Conservation (phyloP, 2,329 filamentous ascomycete species). For the Cladophialophora yegresii region DNA sequence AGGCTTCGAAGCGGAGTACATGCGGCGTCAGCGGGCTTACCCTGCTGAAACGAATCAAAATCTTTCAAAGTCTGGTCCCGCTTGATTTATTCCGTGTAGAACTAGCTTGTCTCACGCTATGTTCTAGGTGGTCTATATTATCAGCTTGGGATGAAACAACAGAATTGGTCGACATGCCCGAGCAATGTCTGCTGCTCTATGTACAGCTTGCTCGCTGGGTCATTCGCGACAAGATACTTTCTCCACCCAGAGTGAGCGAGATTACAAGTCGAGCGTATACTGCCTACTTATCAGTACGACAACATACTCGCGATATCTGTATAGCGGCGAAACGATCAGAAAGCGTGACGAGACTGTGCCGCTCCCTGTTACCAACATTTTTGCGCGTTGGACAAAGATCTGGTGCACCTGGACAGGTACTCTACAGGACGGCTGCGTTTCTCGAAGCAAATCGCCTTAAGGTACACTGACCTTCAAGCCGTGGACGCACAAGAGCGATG, state of each 20-base stretch:
- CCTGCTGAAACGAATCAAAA: conserved; percentile 10
- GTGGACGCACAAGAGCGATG: too few relatives aligned
- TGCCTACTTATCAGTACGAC: background rate
- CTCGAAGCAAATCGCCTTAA: background rate
- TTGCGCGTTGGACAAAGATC: background rate
- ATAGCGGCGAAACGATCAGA: background rate
- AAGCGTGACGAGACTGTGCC: background rate
- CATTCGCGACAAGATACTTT: background rate
- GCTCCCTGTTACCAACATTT: background rate
- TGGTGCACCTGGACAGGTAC: background rate
- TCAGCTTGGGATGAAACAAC: background rate
- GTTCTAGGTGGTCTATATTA: background rate
- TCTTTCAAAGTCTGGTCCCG: conserved; percentile 7
- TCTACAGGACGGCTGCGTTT: background rate
- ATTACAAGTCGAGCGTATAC: background rate
- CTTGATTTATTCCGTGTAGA: background rate
- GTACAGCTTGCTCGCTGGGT: background rate
- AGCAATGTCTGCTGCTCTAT: background rate
- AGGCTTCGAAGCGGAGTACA: conserved; percentile 5
- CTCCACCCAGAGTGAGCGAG: background rate
- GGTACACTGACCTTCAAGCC: too few relatives aligned
- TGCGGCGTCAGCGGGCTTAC: conserved; percentile 11
- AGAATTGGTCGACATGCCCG: background rate
- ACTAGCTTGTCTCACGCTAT: background rate
- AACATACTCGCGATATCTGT: background rate